phyloP scores from a whole-genome alignment of 352 stramenopile species.

The Saprolegnia parasitica region DNA sequence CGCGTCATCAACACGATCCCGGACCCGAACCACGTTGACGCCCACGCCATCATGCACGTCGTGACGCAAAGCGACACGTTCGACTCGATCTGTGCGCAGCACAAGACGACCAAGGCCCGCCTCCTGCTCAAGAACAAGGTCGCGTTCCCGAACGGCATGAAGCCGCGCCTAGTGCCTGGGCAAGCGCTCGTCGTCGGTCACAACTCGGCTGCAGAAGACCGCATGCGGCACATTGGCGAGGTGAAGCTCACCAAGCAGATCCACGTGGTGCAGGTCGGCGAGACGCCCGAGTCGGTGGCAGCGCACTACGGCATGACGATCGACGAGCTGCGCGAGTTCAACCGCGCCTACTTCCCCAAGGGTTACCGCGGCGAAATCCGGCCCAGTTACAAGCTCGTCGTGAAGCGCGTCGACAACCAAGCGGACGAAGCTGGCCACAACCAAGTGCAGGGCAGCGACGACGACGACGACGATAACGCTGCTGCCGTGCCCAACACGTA shows the following conservation, averaged over 20 bases:
- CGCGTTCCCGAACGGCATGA: constrained; percentile 54
- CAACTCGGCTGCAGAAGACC: constrained; percentile 47
- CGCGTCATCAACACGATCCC: constrained; percentile 58
- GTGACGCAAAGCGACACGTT: constrained; percentile 56
- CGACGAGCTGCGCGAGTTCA: constrained; percentile 80
- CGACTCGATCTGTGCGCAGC: constrained; percentile 58
- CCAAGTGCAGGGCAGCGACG: constrained; percentile 31
- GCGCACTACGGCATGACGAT: constrained; percentile 72
- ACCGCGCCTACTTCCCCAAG: constrained; percentile 82
- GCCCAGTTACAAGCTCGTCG: constrained; percentile 72
- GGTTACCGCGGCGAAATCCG: constrained; percentile 77
- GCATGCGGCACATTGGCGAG: constrained; percentile 64
- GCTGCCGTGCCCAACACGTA: constrained; percentile 5
- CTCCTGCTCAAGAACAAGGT: constrained; percentile 77
- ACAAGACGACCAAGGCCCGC: constrained; percentile 60
- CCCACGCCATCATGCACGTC: constrained; percentile 67
- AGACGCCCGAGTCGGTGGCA: constrained; percentile 65
- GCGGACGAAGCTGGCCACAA: background rate
- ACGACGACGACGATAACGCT: constrained; percentile 32
- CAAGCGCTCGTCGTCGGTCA: constrained; percentile 73
- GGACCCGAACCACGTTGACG: background rate
- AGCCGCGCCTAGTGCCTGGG: constrained; percentile 51
- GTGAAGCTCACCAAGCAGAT: constrained; percentile 85
- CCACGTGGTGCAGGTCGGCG: constrained; percentile 62
- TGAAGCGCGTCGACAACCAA: constrained; percentile 46